These are phyloP conservation scores for Podospora pseudoanserina DNA, from an alignment of 495 filamentous ascomycete species.

Conservation along the genomic window DNA sequence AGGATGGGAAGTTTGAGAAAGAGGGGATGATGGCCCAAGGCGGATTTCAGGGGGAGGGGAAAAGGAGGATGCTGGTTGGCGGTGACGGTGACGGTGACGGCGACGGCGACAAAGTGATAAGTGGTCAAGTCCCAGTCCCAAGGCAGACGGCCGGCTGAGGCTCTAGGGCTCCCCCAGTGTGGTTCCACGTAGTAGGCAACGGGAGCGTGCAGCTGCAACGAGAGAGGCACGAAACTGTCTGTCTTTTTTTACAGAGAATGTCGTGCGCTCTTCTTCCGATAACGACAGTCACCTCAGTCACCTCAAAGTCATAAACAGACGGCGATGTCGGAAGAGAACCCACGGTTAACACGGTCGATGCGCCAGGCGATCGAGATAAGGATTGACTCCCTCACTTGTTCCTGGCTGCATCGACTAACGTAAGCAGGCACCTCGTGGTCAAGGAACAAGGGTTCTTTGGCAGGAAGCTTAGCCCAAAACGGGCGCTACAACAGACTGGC, in stretches of 20 bases:
- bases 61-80: slow-evolving; percentile 25
- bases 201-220: slow-evolving; percentile 9
- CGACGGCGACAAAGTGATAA: neutral
- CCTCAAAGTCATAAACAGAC: neutral
- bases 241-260: neutral
- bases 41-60: neutral
- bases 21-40: slow-evolving; percentile 15
- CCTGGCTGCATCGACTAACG: slow-evolving; percentile 6
- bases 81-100: slow-evolving; percentile 23
- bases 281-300: neutral
- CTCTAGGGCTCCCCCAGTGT: slow-evolving; percentile 2
- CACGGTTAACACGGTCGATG: neutral
- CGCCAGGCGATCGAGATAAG: slow-evolving; percentile 16
- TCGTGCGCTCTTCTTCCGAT: neutral
- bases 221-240: neutral
- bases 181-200: slow-evolving; percentile 13
- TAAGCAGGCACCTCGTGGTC: slow-evolving; percentile 17
- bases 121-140: slow-evolving; percentile 9
- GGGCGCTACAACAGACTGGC: neutral
- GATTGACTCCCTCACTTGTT: neutral
- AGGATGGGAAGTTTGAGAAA: slow-evolving; percentile 6
- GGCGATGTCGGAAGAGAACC: slow-evolving; percentile 27
- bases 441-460: slow-evolving; percentile 9
- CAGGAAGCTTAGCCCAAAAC: neutral
- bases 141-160: slow-evolving; percentile 25